A percentile compares a stretch with the other conserved stretches of the same genome.
These are phyloP conservation scores for Cunninghamia lanceolata DNA, from an alignment of 75 land plant species.

Conservation along the genomic window DNA sequence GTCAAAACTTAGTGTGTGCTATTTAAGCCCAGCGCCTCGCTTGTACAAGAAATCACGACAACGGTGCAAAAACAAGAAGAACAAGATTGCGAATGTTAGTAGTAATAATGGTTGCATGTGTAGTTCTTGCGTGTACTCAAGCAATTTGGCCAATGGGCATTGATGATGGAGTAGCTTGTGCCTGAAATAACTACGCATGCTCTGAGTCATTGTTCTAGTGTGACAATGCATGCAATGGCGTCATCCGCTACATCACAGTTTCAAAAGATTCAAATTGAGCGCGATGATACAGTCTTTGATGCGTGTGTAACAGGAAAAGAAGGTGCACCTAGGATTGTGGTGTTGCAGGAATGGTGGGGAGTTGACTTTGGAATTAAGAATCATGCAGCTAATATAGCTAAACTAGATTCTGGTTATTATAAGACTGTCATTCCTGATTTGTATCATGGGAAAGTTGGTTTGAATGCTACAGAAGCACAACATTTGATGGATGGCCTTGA, in stretches of 20 bases:
- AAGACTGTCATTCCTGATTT: background rate
- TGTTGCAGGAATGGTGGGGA: too few species aligned
- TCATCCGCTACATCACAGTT: too few species aligned
- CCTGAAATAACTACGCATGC: slow-evolving; percentile 93
- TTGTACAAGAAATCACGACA: background rate
- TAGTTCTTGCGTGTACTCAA: slow-evolving; percentile 7
- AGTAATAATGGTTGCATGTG: slow-evolving; percentile 1
- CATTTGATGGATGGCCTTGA: background rate
- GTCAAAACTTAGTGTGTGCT: too few species aligned
- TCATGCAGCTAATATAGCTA: too few species aligned
- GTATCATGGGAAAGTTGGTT: background rate
- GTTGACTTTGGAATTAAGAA: too few species aligned
- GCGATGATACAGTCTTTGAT: too few species aligned
- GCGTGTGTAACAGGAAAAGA: too few species aligned
- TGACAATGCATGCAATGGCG: too few species aligned
- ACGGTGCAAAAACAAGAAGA: background rate
- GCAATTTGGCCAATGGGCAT: slow-evolving; percentile 20
- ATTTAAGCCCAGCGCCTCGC: too few species aligned
- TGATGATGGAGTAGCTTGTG: slow-evolving; percentile 95
- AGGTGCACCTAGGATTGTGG: too few species aligned
- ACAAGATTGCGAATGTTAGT: background rate
- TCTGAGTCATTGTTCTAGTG: slow-evolving; percentile 84
- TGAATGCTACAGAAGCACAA: background rate
- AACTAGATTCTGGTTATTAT: background rate
- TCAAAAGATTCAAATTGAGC: too few species aligned